A percentile compares a stretch with the other conserved stretches of the same genome.
Evolutionary conservation across 495 filamentous ascomycete genomes (phyloP).

Genomic region (Aspergillus kassunensis): DNA sequence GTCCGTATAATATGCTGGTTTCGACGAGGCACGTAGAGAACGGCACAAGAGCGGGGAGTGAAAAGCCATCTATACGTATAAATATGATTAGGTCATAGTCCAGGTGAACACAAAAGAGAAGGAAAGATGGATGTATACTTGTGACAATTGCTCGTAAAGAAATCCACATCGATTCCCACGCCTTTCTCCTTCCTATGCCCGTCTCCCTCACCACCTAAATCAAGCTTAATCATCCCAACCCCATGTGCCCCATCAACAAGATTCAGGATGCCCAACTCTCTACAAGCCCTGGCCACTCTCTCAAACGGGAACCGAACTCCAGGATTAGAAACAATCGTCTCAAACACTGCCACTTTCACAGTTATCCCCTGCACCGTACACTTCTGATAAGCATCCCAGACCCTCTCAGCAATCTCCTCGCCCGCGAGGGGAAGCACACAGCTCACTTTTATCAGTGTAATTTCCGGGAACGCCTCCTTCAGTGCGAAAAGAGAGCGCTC

Average conservation of each 20-base stretch:
- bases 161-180: slow-evolving; percentile 68
- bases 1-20: slow-evolving; percentile 73
- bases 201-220: no score
- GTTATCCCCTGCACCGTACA: slow-evolving; percentile 42
- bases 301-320: slow-evolving; percentile 80
- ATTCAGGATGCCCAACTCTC: slow-evolving; percentile 56
- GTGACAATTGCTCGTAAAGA: slow-evolving; percentile 79
- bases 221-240: slow-evolving; percentile 68
- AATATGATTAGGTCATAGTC: neutral
- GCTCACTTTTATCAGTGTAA: slow-evolving; percentile 35
- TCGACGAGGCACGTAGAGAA: slow-evolving; percentile 69
- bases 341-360: slow-evolving; percentile 66
- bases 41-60: slow-evolving; percentile 73
- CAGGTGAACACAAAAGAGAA: neutral
- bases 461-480: slow-evolving; percentile 52
- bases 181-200: no score
- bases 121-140: slow-evolving; percentile 48
- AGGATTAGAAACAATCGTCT: slow-evolving; percentile 70
- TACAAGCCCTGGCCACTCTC: slow-evolving; percentile 55
- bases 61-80: slow-evolving; percentile 64
- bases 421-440: slow-evolving; percentile 60
- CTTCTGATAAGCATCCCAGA: slow-evolving; percentile 44
- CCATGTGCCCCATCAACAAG: slow-evolving; percentile 81
- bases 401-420: slow-evolving; percentile 49
- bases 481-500: slow-evolving; percentile 67